phyloP scores from a whole-genome alignment of 306 rosid species.

The Cajanus cajan region DNA sequence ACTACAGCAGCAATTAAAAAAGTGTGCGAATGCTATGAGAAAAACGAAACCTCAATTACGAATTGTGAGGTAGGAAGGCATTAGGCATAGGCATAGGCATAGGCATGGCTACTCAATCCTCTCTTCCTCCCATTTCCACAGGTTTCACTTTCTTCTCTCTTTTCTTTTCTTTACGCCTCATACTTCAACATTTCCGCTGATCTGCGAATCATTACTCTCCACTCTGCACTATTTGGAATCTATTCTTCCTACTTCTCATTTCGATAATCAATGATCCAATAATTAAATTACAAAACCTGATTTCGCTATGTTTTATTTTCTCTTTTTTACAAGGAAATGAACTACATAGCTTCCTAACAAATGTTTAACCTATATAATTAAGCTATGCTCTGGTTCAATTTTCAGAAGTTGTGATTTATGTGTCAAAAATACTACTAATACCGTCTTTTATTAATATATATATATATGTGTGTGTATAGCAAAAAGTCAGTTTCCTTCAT shows the following conservation, averaged over 20 bases:
- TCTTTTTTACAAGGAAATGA: background rate
- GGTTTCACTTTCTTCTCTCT: background rate
- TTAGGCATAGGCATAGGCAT: background rate
- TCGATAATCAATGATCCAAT: background rate
- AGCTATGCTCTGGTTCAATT: background rate
- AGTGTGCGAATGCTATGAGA: background rate
- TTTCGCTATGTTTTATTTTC: background rate
- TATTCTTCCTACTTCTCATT: background rate
- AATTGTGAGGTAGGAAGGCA: background rate
- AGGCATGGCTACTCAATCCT: slow-evolving; percentile 12
- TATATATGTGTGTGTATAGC: too few relatives aligned
- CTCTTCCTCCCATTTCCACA: background rate
- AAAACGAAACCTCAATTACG: background rate
- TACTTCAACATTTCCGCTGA: background rate
- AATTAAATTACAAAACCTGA: background rate
- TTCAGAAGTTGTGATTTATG: background rate
- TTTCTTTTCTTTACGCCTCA: background rate
- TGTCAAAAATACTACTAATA: background rate
- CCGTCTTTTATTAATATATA: too few relatives aligned
- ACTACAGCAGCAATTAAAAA: background rate
- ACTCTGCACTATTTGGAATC: background rate
- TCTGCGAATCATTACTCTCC: background rate
- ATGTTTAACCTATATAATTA: background rate
- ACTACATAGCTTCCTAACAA: background rate
- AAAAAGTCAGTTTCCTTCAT: background rate